Base-by-base conservation (phyloP, 768 basidiomycete species). In the Agrocybe pediades region DNA sequence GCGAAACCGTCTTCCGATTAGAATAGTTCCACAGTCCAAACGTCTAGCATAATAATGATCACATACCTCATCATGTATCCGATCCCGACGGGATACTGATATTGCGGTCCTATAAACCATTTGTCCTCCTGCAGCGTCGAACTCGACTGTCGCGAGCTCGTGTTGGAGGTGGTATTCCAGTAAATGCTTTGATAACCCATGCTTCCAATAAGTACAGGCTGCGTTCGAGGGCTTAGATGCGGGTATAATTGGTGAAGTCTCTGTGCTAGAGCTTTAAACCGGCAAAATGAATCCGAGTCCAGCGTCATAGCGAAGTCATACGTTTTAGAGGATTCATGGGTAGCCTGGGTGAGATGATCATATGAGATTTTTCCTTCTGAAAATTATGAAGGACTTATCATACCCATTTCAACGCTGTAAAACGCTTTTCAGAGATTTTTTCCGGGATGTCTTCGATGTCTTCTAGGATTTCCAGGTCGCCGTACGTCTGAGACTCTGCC, bases 51-150 rank as follows among this genome's bases (percentile, higher is more conserved):
- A 11, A 8, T 6, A 23, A 40, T 6, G 25, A n/a, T 13, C 16
- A 46, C 27, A 9, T 17, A 47, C 55, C 55, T 56, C 6, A 56
- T 20, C 49, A 56, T 56, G 49, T 56, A 56, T 17, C 55, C 55
- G 4, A 56, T 51, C 27, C 55, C 55, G 9, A 49, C 44, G 19
- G 55, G 55, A 17, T 51, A 56, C 2, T 15, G 13, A 16, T 51
- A 56, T 49, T 49, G 47, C 9, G 55, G 55, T 8, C 55, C 55
- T 19, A 24, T 39, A 6, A 51, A 19, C 13, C 29, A 46, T 20
- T 41, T 39, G 19, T 56, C 55, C 26, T 56, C 55, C 1, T 50
- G 49, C 23, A 8, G 19, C 6, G 39, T 20, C 27, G 29, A 2
- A n/a, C 13, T 26, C 46, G 46, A 20, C 55, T 49, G 25, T 56